Evolutionary conservation across 352 stramenopile species (phyloP).

Genomic region (Globisporangium cylindrosporum): DNA sequence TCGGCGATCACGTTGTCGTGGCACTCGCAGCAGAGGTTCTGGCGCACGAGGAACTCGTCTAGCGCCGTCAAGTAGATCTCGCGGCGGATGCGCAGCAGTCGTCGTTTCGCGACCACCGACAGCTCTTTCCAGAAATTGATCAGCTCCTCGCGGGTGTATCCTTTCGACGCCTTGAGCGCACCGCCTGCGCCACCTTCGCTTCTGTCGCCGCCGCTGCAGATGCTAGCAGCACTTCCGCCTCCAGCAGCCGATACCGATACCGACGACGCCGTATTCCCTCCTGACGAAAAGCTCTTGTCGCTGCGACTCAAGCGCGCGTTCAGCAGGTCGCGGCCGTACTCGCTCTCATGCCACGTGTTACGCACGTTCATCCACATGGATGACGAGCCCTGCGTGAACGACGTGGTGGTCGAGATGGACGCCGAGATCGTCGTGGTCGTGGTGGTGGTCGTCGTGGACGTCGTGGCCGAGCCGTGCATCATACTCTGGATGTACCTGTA

Average conservation of each 20-base stretch:
- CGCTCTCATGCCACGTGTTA: conserved; percentile 22
- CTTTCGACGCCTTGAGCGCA: conserved; percentile 35
- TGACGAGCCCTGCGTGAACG: conserved; percentile 19
- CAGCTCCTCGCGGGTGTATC: conserved; percentile 69
- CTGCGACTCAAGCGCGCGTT: conserved; percentile 11
- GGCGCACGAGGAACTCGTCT: conserved; percentile 71
- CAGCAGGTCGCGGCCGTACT: conserved; percentile 15
- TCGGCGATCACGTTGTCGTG: conserved; percentile 82
- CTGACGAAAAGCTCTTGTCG: not conserved
- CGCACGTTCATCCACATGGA: conserved; percentile 24
- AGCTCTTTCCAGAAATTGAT: conserved; percentile 83
- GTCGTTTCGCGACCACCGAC: conserved; percentile 55
- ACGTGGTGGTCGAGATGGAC: conserved; percentile 19
- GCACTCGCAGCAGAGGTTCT: conserved; percentile 81
- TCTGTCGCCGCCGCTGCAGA: conserved; percentile 23
- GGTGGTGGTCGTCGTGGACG: conserved; percentile 7
- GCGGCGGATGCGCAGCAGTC: conserved; percentile 67
- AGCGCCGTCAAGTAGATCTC: conserved; percentile 66
- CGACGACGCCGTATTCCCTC: not conserved
- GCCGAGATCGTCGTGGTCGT: conserved; percentile 15
- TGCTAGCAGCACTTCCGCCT: not conserved
- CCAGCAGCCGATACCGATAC: not conserved
- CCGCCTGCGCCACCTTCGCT: conserved; percentile 22
- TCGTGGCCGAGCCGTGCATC: conserved; percentile 15
- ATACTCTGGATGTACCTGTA: conserved; percentile 47